Evolutionary conservation across 2,329 filamentous ascomycete genomes (phyloP), one percentile per base, ranked within the genome.

Genomic region (Fusarium brevicatenulatum): DNA sequence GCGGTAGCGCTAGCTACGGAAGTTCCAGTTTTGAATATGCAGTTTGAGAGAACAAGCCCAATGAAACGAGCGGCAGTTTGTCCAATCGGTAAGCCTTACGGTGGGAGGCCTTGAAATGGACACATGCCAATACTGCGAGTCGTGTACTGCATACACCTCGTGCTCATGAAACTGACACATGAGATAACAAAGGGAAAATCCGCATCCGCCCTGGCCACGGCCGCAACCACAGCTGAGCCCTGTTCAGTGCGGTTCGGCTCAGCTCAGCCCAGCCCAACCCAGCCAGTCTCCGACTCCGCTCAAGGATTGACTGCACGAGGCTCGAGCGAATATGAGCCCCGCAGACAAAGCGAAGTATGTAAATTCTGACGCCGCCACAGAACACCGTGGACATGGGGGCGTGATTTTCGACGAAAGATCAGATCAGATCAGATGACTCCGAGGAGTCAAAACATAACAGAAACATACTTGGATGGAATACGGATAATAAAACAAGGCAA

Each of bases 311-410:
- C 47, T 44, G 55, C 36, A 52, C 15, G 39, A 62, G 55, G 47
- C 40, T 57, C 19, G 32, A 50, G 55, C 42, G 42, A 50, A 50
- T 25, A 47, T 52, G 44, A 59, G 68, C 70, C 70, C 66, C 70
- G 36, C 56, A 55, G 36, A 55, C 49, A 73, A 44, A 67, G 30
- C 46, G 36, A 53, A 67, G 64, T 30, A 32, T 10, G 9, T 32
- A 60, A 71, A 73, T 68, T 58, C 50, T 73, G 54, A 63, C 70
- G 62, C 70, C 65, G 60, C 52, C 63, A 42, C 66, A 49, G 30
- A 42, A 43, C 34, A 53, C 44, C 64, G 57, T 56, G 54, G 56
- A 57, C 53, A 49, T 47, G 40, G 67, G 58, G 42, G 66, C 32
- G 59, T 42, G 40, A 28, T 43, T 44, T 25, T 54, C 23, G 32